Evolutionary conservation across 768 basidiomycete genomes (phyloP).

Genomic region (Termitomyces sp.): DNA sequence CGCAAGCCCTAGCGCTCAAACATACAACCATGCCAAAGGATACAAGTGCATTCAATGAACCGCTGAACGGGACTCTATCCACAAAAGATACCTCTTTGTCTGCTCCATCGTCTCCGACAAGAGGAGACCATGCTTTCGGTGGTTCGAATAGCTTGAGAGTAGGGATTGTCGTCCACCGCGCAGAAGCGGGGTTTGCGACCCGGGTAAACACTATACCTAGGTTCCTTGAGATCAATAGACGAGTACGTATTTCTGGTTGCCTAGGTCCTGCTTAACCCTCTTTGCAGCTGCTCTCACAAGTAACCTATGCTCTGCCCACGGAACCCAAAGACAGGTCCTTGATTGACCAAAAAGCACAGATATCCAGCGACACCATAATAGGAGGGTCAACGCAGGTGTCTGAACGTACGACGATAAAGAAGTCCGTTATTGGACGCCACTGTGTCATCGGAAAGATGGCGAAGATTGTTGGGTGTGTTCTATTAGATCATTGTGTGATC

Average conservation of each 20-base stretch:
- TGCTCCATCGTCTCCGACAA: constrained; percentile 40
- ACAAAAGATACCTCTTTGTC: constrained; percentile 30
- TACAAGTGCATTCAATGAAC: constrained; percentile 15
- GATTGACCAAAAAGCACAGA: constrained; percentile 78
- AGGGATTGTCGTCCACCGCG: constrained; percentile 56
- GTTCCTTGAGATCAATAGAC: constrained; percentile 78
- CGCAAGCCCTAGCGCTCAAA: constrained; percentile 46
- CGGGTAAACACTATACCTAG: constrained; percentile 74
- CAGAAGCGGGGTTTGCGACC: constrained; percentile 50
- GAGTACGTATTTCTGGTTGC: constrained; percentile 39
- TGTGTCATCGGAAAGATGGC: constrained; percentile 81
- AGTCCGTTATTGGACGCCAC: constrained; percentile 74
- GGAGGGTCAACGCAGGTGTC: constrained; percentile 80
- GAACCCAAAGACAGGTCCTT: constrained; percentile 60
- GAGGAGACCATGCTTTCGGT: constrained; percentile 29
- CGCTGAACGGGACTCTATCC: constrained; percentile 11
- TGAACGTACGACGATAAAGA: constrained; percentile 78
- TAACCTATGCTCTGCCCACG: constrained; percentile 49
- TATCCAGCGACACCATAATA: constrained; percentile 77
- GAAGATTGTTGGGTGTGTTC: constrained; percentile 76
- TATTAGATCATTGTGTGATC: constrained; percentile 86
- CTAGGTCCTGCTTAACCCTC: background rate
- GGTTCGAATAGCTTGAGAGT: constrained; percentile 51
- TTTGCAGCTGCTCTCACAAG: constrained; percentile 45
- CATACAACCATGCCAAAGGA: constrained; percentile 50